A percentile compares a stretch with the other conserved stretches of the same genome.
Evolutionary conservation across 345 rosid species (phyloP).

Genomic region (Hypericum perforatum): DNA sequence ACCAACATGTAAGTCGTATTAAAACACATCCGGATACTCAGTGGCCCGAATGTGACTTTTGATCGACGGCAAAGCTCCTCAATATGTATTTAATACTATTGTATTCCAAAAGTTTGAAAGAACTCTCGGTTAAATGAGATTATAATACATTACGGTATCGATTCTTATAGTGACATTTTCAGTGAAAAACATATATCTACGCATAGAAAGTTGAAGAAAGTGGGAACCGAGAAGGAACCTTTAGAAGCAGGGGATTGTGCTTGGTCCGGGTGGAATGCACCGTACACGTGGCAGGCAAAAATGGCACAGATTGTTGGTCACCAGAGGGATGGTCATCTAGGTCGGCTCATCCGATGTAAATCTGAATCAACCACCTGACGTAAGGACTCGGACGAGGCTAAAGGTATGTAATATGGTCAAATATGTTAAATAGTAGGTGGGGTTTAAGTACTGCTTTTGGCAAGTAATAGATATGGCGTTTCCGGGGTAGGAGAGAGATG

Average conservation of each 20-base stretch:
- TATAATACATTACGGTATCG: too few species aligned
- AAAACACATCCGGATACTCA: not conserved
- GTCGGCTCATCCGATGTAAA: slow-evolving; percentile 1
- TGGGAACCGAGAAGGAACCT: slow-evolving; percentile 28
- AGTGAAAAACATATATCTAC: not conserved
- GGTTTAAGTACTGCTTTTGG: too few species aligned
- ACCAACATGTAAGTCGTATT: slow-evolving; percentile 23
- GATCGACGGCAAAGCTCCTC: not conserved
- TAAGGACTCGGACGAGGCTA: too few species aligned
- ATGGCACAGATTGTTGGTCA: slow-evolving; percentile 91
- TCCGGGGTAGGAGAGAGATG: too few species aligned
- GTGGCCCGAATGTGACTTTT: not conserved
- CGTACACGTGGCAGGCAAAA: slow-evolving; percentile 44
- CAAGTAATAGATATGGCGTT: too few species aligned
- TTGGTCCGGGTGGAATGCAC: slow-evolving; percentile 63
- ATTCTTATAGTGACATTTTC: not conserved
- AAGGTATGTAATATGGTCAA: too few species aligned
- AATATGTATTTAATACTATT: too few species aligned
- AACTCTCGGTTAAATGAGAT: too few species aligned
- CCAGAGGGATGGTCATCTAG: slow-evolving; percentile 38
- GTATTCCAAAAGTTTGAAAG: too few species aligned
- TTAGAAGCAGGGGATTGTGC: slow-evolving; percentile 80
- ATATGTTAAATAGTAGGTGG: too few species aligned
- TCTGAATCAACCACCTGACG: too few species aligned
- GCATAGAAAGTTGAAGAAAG: slow-evolving; percentile 32